Conservation (phyloP, 2,329 filamentous ascomycete genomes). For the Hypomyces perniciosus region DNA sequence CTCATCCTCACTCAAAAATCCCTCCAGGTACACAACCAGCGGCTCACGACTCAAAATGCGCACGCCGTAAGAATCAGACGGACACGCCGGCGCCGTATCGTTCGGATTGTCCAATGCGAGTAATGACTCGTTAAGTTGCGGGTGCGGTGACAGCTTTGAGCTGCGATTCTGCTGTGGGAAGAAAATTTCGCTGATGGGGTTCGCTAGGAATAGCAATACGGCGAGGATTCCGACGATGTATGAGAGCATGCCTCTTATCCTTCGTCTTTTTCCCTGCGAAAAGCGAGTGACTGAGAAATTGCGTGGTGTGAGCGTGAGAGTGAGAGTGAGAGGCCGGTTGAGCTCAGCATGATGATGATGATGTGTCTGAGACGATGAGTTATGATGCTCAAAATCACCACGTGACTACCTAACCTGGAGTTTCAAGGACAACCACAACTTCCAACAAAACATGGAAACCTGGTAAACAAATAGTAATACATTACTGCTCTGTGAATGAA, state of each 20-base stretch:
- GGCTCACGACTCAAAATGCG: constrained; percentile 45
- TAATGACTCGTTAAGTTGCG: constrained; percentile 44
- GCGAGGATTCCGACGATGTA: constrained; percentile 39
- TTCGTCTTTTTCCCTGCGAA: too few species aligned
- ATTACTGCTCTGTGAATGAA: too few species aligned
- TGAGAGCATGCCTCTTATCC: constrained; percentile 34
- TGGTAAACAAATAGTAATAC: too few species aligned
- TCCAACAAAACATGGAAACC: too few species aligned
- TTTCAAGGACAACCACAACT: too few species aligned
- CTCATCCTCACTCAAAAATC: constrained; percentile 42
- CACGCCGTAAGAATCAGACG: constrained; percentile 37
- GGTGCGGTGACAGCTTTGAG: constrained; percentile 31
- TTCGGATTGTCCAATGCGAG: constrained; percentile 41
- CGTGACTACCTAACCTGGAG: too few species aligned
- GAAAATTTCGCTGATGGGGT: constrained; percentile 36
- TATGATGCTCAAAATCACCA: too few species aligned
- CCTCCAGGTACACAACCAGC: constrained; percentile 48
- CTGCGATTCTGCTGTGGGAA: constrained; percentile 19
- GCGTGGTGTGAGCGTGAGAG: too few species aligned
- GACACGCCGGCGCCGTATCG: constrained; percentile 31
- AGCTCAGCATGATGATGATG: too few species aligned
- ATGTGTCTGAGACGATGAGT: too few species aligned
- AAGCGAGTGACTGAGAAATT: too few species aligned
- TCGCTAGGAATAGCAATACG: constrained; percentile 37
- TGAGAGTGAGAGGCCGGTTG: too few species aligned